Evolutionary conservation across 2,329 filamentous ascomycete genomes (phyloP), one percentile per base, ranked within the genome.

Genomic region (Talaromyces marneffei): DNA sequence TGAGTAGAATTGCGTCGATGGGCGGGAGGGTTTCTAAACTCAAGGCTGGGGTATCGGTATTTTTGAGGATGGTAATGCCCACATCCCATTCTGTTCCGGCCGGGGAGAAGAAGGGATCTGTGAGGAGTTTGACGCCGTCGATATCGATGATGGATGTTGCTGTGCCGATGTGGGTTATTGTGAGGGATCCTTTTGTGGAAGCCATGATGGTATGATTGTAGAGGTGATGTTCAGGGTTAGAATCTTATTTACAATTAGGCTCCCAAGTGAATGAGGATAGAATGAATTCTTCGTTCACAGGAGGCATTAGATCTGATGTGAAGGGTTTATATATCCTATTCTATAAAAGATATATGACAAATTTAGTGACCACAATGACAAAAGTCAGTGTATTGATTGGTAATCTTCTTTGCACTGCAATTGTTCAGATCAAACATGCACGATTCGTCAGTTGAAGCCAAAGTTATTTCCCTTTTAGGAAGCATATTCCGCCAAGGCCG

Each of bases 1-100:
- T 80, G 8, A 82, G 72, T 0, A 82, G 72, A 3, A 82, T 70
- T n/a, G 74, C 79, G 55, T 82, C 79, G 63, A 82, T 80, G 9
- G 68, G 68, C 0, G 80, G 80, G 0, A 82, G 71, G 0, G 78
- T 59, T 0, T 72, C 63, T 0, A 81, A 68, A 0, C 64, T 57
- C 0, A 80, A 64, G 2, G 76, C 76, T 0, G 79, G 77, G 0
- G 65, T 62, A 31, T 74, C 69, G 12, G 68, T 65, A 25, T 66
- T 71, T 14, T 69, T 72, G 9, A 79, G 68, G 2, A 70, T 31
- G 1, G 55, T 25, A 5, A 66, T 35, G 4, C 67, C 70, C 1
- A 67, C 16, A 6, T 74, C 69, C 67, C 69, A 79, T 33, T 65
- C 53, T 0, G 75, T 72, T 3, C 74, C 75, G 5, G 74, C 74